Conservation (phyloP, 164 flowering plant species). For the Tinospora cordifolia region DNA sequence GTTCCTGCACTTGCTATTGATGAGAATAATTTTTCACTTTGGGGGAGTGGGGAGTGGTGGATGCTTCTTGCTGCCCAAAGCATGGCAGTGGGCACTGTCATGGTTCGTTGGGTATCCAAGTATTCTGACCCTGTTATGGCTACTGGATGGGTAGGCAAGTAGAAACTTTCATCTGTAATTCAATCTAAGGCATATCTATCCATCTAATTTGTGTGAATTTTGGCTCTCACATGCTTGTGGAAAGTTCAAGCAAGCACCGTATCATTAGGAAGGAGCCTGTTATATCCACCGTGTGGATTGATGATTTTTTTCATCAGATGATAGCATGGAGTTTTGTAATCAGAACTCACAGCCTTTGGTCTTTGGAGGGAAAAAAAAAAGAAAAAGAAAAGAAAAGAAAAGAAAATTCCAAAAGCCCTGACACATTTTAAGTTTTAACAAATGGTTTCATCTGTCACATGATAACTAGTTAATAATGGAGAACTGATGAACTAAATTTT, state of each 20-base stretch:
- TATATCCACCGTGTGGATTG: not conserved
- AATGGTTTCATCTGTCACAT: not conserved
- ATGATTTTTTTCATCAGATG: not conserved
- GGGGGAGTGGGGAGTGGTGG: conserved; percentile 99
- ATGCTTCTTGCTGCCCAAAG: conserved; percentile 99
- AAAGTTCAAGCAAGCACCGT: too few species aligned
- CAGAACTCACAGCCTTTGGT: too few species aligned
- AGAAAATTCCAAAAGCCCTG: too few species aligned
- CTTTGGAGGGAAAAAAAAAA: too few species aligned
- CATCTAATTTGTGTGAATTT: not conserved
- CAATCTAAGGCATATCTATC: not conserved
- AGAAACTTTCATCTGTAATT: not conserved
- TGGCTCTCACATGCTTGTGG: too few species aligned
- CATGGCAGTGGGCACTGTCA: conserved; percentile 95
- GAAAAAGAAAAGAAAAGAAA: too few species aligned
- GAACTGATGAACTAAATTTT: conserved; percentile 6
- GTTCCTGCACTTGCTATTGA: conserved; percentile 54
- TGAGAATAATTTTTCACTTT: conserved; percentile 48
- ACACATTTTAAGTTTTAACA: too few species aligned
- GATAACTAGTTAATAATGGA: not conserved
- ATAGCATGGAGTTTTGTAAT: too few species aligned
- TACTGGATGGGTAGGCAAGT: conserved; percentile 81
- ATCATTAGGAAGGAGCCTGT: too few species aligned
- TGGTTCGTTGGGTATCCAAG: conserved; percentile 98
- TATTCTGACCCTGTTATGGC: conserved; percentile 96